A percentile compares a stretch with the other conserved stretches of the same genome.
Evolutionary conservation across 2,329 filamentous ascomycete genomes (phyloP).

Genomic region (Fusarium tanahbumbuense): DNA sequence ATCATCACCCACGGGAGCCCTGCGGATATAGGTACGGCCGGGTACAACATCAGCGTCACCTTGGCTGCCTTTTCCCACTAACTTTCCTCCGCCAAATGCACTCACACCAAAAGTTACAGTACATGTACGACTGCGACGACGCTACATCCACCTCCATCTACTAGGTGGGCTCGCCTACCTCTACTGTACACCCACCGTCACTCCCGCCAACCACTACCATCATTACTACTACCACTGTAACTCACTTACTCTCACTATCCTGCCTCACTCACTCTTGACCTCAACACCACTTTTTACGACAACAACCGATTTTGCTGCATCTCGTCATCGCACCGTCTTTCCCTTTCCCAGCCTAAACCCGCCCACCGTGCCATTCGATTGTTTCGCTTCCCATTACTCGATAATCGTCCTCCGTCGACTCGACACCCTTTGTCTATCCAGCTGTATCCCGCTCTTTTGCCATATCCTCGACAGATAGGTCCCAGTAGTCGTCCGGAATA

Average conservation of each 20-base stretch:
- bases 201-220: constrained; percentile 40
- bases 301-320: constrained; percentile 32
- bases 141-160: constrained; percentile 39
- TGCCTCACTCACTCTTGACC: constrained; percentile 28
- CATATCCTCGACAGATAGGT: constrained; percentile 37
- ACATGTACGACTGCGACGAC: background rate
- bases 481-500: constrained; percentile 44
- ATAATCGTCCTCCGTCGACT: constrained; percentile 19
- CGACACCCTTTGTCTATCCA: constrained; percentile 36
- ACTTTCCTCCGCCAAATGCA: constrained; percentile 1
- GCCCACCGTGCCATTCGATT: constrained; percentile 1
- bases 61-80: constrained; percentile 24
- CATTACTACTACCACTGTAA: constrained; percentile 18
- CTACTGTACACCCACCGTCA: constrained; percentile 38
- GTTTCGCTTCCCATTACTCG: constrained; percentile 11
- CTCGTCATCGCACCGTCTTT: constrained; percentile 17
- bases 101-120: constrained; percentile 10
- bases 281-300: constrained; percentile 36
- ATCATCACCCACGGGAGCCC: constrained; percentile 10
- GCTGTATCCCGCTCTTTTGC: constrained; percentile 42
- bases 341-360: background rate
- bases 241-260: constrained; percentile 16
- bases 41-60: constrained; percentile 43
- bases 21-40: constrained; percentile 47
- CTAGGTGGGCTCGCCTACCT: constrained; percentile 12